Evolutionary conservation across 371 early-diverging fungal species (phyloP).

Genomic region (Syncephalastrum racemosum): DNA sequence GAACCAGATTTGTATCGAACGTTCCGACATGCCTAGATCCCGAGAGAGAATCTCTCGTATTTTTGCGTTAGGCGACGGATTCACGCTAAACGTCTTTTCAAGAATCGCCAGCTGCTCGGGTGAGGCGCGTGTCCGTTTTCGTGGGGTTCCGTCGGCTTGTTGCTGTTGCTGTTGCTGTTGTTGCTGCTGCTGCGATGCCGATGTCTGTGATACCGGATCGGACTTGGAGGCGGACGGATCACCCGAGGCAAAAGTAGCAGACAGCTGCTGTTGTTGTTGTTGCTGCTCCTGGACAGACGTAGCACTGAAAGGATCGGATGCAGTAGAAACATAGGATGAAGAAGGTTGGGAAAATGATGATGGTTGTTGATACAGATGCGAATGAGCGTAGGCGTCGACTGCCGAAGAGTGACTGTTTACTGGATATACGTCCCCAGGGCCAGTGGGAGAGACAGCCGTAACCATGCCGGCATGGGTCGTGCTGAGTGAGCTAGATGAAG

Average conservation of each 20-base stretch:
- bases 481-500: slow-evolving; percentile 7
- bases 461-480: not conserved
- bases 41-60: slow-evolving; percentile 83
- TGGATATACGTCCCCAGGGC: not conserved
- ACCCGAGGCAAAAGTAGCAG: no score
- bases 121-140: slow-evolving; percentile 71
- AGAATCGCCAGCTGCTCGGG: slow-evolving; percentile 72
- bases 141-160: slow-evolving; percentile 25
- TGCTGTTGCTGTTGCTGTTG: slow-evolving; percentile 12
- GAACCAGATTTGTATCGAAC: slow-evolving; percentile 98
- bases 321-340: slow-evolving; percentile 11
- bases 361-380: slow-evolving; percentile 7
- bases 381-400: not conserved
- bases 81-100: slow-evolving; percentile 70
- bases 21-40: slow-evolving; percentile 88
- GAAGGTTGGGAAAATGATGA: slow-evolving; percentile 2
- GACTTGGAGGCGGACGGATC: no score
- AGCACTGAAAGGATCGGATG: not conserved
- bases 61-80: slow-evolving; percentile 76
- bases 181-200: slow-evolving; percentile 1
- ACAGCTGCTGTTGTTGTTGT: slow-evolving; percentile 4
- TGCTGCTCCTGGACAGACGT: slow-evolving; percentile 4
- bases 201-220: no score
- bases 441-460: slow-evolving; percentile 5
- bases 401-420: no score